Percentiles rank a stretch among this genome's conserved stretches.
These are phyloP conservation scores for Neonectria coccinea DNA, from an alignment of 2,329 filamentous ascomycete genomes.

Conservation along the genomic window DNA sequence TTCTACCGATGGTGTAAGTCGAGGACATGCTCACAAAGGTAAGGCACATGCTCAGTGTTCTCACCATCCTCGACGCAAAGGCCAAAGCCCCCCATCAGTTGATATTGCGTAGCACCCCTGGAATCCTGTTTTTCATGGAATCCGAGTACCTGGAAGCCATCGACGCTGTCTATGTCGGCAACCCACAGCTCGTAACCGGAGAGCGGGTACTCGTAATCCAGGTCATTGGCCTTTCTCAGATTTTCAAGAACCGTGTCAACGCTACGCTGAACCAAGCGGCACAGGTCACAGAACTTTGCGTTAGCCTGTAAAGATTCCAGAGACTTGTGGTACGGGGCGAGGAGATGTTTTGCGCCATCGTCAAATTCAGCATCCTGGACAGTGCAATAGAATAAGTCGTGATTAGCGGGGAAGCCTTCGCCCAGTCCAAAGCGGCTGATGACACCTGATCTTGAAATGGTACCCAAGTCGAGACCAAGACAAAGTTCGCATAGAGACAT, in stretches of 20 bases:
- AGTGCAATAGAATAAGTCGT: not conserved
- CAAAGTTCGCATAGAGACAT: not conserved
- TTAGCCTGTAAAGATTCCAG: not conserved
- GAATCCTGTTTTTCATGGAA: not conserved
- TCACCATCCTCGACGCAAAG: not conserved
- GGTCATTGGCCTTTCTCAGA: not conserved
- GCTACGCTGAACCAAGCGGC: not conserved
- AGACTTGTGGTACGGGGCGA: not conserved
- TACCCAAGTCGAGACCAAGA: not conserved
- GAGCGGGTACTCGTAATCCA: not conserved
- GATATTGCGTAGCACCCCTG: not conserved
- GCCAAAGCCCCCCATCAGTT: not conserved
- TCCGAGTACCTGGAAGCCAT: not conserved
- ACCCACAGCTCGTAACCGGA: not conserved
- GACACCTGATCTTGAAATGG: not conserved
- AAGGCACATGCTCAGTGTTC: not conserved
- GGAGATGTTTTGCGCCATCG: not conserved
- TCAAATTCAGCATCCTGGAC: not conserved
- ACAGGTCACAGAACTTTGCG: not conserved
- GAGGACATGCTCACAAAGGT: not conserved
- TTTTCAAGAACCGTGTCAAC: not conserved
- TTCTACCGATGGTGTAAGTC: not conserved
- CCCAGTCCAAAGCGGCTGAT: not conserved
- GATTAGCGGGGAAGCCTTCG: not conserved
- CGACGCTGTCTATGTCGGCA: not conserved